Percentiles rank a stretch among this genome's conserved stretches.
These are phyloP conservation scores for Ulvella scutata DNA, from an alignment of 139 green algal genomes.

Conservation along the genomic window DNA sequence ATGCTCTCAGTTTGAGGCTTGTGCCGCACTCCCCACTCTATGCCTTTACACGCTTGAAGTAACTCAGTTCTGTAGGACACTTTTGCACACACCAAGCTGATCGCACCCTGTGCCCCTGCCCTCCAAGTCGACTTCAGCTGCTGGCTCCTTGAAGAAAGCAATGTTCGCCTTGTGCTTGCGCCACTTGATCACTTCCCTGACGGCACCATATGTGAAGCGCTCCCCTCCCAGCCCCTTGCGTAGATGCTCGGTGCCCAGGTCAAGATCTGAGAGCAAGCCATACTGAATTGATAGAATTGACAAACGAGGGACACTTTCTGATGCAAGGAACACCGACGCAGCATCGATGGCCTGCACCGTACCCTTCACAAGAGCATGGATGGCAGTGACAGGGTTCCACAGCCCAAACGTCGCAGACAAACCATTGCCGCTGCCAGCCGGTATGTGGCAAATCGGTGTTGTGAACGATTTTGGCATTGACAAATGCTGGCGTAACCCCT, in stretches of 20 bases:
- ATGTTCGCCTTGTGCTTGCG: not conserved
- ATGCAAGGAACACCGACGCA: not conserved
- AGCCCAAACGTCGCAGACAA: not conserved
- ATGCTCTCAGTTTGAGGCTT: no score
- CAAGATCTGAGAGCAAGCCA: not conserved
- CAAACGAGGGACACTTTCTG: not conserved
- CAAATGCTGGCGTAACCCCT: not conserved
- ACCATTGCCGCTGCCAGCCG: not conserved
- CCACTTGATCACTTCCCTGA: not conserved
- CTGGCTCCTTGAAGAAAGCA: not conserved
- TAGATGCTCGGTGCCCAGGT: not conserved
- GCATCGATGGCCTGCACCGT: not conserved
- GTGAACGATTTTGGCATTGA: not conserved
- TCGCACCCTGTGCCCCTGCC: no score
- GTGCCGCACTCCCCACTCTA: no score
- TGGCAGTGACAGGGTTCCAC: not conserved
- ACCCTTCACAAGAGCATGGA: not conserved
- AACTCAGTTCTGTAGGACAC: no score
- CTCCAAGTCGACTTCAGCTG: no score
- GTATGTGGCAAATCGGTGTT: not conserved
- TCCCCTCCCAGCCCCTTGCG: not conserved
- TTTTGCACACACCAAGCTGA: no score
- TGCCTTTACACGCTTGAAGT: no score
- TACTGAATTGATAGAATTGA: not conserved
- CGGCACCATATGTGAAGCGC: not conserved